Conservation (phyloP, 352 stramenopile species). For the Globisporangium splendens region DNA sequence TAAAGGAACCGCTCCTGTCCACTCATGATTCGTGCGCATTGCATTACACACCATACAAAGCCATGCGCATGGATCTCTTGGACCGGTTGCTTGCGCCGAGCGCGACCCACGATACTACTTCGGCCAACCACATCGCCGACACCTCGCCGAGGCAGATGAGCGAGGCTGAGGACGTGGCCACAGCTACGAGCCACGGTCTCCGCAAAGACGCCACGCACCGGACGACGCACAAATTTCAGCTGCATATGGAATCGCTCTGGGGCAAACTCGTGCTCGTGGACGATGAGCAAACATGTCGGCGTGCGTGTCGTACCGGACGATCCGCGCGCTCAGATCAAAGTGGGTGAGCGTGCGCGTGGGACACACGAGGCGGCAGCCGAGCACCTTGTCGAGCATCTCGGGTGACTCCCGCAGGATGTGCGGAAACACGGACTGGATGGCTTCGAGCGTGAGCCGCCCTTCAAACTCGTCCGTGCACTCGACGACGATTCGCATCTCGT, state of each 20-base stretch:
- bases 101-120: not conserved
- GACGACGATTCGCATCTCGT: conserved; percentile 14
- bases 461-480: conserved; percentile 11
- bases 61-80: conserved; percentile 8
- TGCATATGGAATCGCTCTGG: conserved; percentile 46
- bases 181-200: not conserved
- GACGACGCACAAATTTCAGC: conserved; percentile 8
- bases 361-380: conserved; percentile 12
- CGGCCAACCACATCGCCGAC: not conserved
- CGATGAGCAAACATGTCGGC: conserved; percentile 29
- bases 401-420: not conserved
- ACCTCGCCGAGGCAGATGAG: not conserved
- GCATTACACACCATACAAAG: conserved; percentile 7
- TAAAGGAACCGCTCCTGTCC: too few species aligned
- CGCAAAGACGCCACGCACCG: not conserved
- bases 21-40: not conserved
- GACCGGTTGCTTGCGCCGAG: not conserved
- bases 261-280: conserved; percentile 39
- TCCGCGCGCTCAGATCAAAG: conserved; percentile 16
- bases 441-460: conserved; percentile 7
- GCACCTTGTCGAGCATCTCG: conserved; percentile 2
- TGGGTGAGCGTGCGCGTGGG: conserved; percentile 29
- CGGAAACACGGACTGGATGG: conserved; percentile 15
- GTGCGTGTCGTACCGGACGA: conserved; percentile 31
- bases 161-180: not conserved